phyloP scores from a whole-genome alignment of 1,284 basidiomycete species.

The Fomitopsis palustris region DNA sequence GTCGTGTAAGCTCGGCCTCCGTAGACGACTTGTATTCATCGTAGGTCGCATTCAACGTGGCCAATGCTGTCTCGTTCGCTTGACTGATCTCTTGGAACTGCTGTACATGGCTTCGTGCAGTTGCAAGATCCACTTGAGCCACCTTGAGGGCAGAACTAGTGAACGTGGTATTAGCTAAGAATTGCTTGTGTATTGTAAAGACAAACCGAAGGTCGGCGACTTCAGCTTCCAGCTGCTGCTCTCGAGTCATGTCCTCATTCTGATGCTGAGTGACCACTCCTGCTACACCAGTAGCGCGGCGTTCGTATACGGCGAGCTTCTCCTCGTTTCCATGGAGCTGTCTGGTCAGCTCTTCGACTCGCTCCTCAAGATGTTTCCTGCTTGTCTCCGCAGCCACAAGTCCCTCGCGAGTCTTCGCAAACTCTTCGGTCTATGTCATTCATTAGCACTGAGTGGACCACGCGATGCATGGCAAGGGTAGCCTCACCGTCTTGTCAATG shows the following conservation, averaged over 20 bases:
- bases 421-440: conserved; percentile 50
- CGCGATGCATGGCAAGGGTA: neutral
- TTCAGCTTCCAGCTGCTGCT: conserved; percentile 81
- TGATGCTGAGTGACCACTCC: conserved; percentile 26
- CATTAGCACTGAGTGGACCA: neutral
- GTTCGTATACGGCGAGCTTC: conserved; percentile 85
- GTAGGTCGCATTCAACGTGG: conserved; percentile 65
- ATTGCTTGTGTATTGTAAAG: neutral
- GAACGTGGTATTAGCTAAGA: conserved; percentile 5
- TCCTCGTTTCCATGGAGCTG: conserved; percentile 77
- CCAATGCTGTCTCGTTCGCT: conserved; percentile 76
- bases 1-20: conserved; percentile 60
- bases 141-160: conserved; percentile 72
- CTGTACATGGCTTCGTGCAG: conserved; percentile 69
- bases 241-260: conserved; percentile 52
- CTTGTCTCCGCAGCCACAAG: conserved; percentile 77
- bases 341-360: conserved; percentile 66
- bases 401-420: conserved; percentile 69
- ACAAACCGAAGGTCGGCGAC: conserved; percentile 76
- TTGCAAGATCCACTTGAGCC: conserved; percentile 68
- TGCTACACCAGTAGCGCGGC: conserved; percentile 43
- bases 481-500: conserved; percentile 68
- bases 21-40: conserved; percentile 76
- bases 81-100: conserved; percentile 85
- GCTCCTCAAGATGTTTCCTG: conserved; percentile 77